Percentiles rank a stretch among this genome's conserved stretches.
Evolutionary conservation across 2,329 filamentous ascomycete species (phyloP).

Genomic region (Chaetomiaceae sp.): DNA sequence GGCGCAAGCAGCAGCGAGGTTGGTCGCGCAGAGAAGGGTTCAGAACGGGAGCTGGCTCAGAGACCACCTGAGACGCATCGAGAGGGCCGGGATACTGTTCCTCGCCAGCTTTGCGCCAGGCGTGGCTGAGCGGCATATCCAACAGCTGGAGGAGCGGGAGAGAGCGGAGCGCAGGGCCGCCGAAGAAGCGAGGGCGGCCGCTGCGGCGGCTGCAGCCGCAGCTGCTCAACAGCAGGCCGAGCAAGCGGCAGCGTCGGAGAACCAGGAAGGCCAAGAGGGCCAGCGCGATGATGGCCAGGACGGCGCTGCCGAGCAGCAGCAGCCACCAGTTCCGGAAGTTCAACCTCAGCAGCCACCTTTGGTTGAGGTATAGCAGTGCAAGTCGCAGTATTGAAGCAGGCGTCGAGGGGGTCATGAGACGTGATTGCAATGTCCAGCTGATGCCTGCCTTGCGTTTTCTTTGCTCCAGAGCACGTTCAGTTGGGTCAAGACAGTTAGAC

Average conservation of each 20-base stretch:
- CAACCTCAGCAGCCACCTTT: conserved; percentile 8
- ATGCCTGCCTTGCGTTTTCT: background rate
- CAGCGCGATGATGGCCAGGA: background rate
- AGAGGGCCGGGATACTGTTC: conserved; percentile 59
- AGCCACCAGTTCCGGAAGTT: background rate
- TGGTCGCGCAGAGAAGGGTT: conserved; percentile 45
- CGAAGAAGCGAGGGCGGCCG: conserved; percentile 37
- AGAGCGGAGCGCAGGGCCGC: conserved; percentile 44
- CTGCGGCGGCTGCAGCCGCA: conserved; percentile 28
- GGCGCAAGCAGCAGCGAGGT: conserved; percentile 48
- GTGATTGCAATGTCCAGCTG: background rate
- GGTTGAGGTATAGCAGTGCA: conserved; percentile 7
- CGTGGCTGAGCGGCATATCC: conserved; percentile 62
- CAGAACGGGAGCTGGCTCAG: conserved; percentile 47
- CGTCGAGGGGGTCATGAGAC: background rate
- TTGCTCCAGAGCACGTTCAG: background rate
- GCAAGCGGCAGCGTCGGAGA: background rate
- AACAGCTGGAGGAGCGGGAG: conserved; percentile 51
- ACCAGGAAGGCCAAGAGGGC: background rate
- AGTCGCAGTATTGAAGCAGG: background rate
- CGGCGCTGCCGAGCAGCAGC: conserved; percentile 1
- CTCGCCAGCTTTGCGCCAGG: conserved; percentile 63
- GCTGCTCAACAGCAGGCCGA: conserved; percentile 12
- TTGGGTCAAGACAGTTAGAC: background rate
- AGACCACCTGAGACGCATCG: conserved; percentile 49